Conservation (phyloP, 805 yeast genomes). For the Suhomyces vadensis region DNA sequence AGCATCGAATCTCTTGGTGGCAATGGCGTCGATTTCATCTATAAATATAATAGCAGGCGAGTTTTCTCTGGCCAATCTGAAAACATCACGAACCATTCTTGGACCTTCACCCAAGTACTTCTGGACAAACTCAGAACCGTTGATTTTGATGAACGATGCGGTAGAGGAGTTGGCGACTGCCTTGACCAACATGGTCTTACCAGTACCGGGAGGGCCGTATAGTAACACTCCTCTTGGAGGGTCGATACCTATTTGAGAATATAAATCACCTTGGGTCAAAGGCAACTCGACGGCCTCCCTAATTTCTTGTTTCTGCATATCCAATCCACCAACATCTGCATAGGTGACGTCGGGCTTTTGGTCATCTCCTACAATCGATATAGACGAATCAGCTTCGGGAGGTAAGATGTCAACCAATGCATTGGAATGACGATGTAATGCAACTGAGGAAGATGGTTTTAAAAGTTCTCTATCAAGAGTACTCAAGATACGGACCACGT, state of each 20-base stretch:
- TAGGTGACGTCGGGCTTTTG: slow-evolving; percentile 92
- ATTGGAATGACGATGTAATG: slow-evolving; percentile 96
- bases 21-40: slow-evolving; percentile 98
- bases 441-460: slow-evolving; percentile 94
- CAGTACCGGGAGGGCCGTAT: slow-evolving; percentile 99
- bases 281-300: slow-evolving; percentile 98
- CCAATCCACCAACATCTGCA: slow-evolving; percentile 98
- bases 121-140: slow-evolving; percentile 97
- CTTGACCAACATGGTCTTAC: slow-evolving; percentile 97
- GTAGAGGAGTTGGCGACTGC: slow-evolving; percentile 98
- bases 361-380: slow-evolving; percentile 90
- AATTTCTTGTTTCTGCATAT: slow-evolving; percentile 98
- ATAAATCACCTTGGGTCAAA: slow-evolving; percentile 90
- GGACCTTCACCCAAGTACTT: slow-evolving; percentile 99
- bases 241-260: slow-evolving; percentile 96
- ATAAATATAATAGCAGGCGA: slow-evolving; percentile 96
- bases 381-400: slow-evolving; percentile 97
- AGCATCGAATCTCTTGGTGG: slow-evolving; percentile 98
- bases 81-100: slow-evolving; percentile 98
- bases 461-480: slow-evolving; percentile 93
- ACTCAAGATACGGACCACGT: slow-evolving; percentile 91
- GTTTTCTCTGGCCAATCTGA: slow-evolving; percentile 94
- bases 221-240: slow-evolving; percentile 97
- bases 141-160: slow-evolving; percentile 94
- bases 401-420: slow-evolving; percentile 97